These are phyloP conservation scores for Hyaloscypha hepaticicola DNA, from an alignment of 495 filamentous ascomycete species.

Conservation along the genomic window DNA sequence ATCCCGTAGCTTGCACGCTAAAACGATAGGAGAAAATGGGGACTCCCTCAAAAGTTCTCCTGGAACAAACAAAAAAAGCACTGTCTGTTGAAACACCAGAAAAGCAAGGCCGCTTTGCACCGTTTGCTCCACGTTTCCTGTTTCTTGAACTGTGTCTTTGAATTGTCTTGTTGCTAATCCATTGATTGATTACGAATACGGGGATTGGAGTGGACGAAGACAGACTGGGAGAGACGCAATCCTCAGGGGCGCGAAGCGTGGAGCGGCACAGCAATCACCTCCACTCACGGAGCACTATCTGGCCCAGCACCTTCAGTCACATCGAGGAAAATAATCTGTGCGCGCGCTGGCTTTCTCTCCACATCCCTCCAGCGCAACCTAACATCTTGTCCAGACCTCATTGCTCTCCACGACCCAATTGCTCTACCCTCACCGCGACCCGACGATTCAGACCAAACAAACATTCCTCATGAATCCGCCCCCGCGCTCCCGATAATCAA, in stretches of 20 bases:
- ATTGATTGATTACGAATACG: too few species aligned
- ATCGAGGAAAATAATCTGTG: conserved; percentile 6
- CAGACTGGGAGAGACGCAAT: conserved; percentile 1
- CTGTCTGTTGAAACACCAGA: background rate
- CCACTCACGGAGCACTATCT: background rate
- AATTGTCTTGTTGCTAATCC: too few species aligned
- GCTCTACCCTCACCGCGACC: background rate
- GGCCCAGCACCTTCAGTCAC: background rate
- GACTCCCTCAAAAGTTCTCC: background rate
- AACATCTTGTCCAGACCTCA: too few species aligned
- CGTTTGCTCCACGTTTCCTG: background rate
- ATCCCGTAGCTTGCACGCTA: background rate
- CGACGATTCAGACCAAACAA: background rate
- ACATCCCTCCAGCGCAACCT: conserved; percentile 1
- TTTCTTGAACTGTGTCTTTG: too few species aligned
- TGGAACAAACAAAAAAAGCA: background rate
- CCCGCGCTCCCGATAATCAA: conserved; percentile 7
- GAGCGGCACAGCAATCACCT: background rate
- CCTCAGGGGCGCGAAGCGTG: conserved; percentile 1
- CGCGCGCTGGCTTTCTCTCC: conserved; percentile 1
- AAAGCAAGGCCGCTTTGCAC: background rate
- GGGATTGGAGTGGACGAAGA: background rate
- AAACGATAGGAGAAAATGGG: background rate
- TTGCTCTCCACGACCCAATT: background rate
- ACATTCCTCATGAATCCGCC: conserved; percentile 11